phyloP scores from a whole-genome alignment of 345 rosid species.

The Eucalyptus brandiana region DNA sequence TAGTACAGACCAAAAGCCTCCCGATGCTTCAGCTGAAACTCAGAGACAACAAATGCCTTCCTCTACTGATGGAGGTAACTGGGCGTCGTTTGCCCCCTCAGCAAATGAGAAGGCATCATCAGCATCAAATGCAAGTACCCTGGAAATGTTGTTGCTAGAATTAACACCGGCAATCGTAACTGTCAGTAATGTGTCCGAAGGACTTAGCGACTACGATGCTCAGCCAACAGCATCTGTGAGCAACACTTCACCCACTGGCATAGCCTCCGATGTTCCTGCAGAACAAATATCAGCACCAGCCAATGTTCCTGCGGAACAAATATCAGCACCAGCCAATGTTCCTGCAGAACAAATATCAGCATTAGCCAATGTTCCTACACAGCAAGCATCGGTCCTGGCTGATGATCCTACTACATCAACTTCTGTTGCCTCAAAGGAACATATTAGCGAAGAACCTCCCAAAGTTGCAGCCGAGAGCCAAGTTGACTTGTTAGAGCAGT shows the following conservation, averaged over 20 bases:
- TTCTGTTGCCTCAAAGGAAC: slow-evolving; percentile 3
- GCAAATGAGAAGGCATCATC: slow-evolving; percentile 6
- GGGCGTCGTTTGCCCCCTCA: slow-evolving; percentile 8
- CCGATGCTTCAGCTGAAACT: not conserved
- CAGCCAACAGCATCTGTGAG: not conserved
- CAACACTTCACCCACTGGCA: not conserved
- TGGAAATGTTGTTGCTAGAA: slow-evolving; percentile 53
- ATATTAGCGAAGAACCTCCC: slow-evolving; percentile 5
- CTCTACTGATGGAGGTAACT: slow-evolving; percentile 4
- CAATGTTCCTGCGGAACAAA: not conserved
- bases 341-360: not conserved
- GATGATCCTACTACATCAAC: not conserved
- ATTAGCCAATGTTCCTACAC: not conserved
- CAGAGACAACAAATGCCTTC: slow-evolving; percentile 4
- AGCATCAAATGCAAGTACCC: slow-evolving; percentile 26
- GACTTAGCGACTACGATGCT: not conserved
- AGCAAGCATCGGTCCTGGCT: not conserved
- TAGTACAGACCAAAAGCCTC: slow-evolving; percentile 2
- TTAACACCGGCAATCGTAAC: slow-evolving; percentile 26
- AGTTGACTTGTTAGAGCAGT: not conserved
- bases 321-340: not conserved
- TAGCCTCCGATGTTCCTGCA: not conserved
- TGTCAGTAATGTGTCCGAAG: not conserved
- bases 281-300: not conserved
- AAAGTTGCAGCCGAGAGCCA: not conserved